Percentiles rank a stretch among this genome's conserved stretches.
Evolutionary conservation across 1,284 basidiomycete species (phyloP).

Genomic region (Mycena citricolor): DNA sequence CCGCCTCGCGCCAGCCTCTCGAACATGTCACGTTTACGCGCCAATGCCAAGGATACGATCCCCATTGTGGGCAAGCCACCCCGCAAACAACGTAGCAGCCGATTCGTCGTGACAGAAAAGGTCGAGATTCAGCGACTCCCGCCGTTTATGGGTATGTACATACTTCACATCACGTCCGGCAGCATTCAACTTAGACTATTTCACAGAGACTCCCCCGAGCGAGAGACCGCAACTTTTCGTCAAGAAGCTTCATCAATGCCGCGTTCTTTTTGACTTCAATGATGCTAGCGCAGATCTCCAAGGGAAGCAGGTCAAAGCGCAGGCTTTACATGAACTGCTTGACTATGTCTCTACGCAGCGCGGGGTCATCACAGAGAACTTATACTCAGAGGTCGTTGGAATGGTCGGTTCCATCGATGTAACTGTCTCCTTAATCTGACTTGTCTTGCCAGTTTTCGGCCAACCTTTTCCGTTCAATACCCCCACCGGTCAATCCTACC

Average conservation of each 20-base stretch:
- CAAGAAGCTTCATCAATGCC: slow-evolving; percentile 94
- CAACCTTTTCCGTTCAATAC: slow-evolving; percentile 99
- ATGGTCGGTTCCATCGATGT: slow-evolving; percentile 66
- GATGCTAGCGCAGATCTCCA: slow-evolving; percentile 94
- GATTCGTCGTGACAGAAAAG: slow-evolving; percentile 95
- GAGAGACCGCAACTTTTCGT: slow-evolving; percentile 93
- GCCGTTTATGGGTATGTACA: slow-evolving; percentile 83
- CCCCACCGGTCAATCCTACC: slow-evolving; percentile 96
- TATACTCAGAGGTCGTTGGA: slow-evolving; percentile 99
- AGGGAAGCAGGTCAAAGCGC: slow-evolving; percentile 98
- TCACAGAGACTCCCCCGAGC: slow-evolving; percentile 81
- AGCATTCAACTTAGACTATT: slow-evolving; percentile 20
- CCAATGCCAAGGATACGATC: slow-evolving; percentile 89
- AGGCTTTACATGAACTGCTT: slow-evolving; percentile 97
- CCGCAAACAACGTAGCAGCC: slow-evolving; percentile 91
- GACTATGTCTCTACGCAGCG: slow-evolving; percentile 98
- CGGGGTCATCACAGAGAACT: slow-evolving; percentile 92
- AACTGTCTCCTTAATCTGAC: slow-evolving; percentile 10
- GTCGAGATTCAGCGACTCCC: slow-evolving; percentile 96
- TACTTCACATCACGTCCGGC: slow-evolving; percentile 10
- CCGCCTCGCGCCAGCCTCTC: slow-evolving; percentile 64
- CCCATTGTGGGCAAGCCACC: slow-evolving; percentile 94
- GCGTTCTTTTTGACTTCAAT: slow-evolving; percentile 98
- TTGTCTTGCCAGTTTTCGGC: slow-evolving; percentile 74
- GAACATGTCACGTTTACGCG: slow-evolving; percentile 57